phyloP scores from a whole-genome alignment of 257 asterid species.

The Nicotiana undulata region DNA sequence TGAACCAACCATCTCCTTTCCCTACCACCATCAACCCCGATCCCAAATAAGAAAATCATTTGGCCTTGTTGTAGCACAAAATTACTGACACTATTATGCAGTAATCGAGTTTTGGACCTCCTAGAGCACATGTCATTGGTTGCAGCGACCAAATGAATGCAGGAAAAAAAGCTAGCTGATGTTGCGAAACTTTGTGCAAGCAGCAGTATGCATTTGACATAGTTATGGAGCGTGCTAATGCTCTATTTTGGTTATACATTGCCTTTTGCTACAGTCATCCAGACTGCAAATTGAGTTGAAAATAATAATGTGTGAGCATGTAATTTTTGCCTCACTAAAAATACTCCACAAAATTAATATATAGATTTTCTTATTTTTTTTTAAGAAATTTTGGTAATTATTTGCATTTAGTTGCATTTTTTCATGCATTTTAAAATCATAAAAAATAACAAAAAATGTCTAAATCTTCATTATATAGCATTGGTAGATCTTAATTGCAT shows the following conservation, averaged over 20 bases:
- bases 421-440: too few species aligned
- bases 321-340: too few species aligned
- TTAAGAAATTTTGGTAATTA: too few species aligned
- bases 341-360: too few species aligned
- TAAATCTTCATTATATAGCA: too few species aligned
- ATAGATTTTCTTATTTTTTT: too few species aligned
- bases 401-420: too few species aligned
- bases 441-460: too few species aligned
- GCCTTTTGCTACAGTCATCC: not conserved
- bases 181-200: not conserved
- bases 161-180: not conserved
- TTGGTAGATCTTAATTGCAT: too few species aligned
- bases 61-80: not conserved
- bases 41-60: not conserved
- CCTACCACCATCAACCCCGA: slow-evolving; percentile 19
- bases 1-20: not conserved
- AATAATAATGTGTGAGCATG: not conserved
- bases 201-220: not conserved
- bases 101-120: slow-evolving; percentile 87
- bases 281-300: not conserved
- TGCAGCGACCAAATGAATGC: slow-evolving; percentile 46
- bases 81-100: slow-evolving; percentile 11
- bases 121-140: slow-evolving; percentile 91
- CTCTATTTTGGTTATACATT: not conserved
- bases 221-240: not conserved